These are phyloP conservation scores for Aspergillus avenaceus DNA, from an alignment of 495 filamentous ascomycete genomes.

Conservation along the genomic window DNA sequence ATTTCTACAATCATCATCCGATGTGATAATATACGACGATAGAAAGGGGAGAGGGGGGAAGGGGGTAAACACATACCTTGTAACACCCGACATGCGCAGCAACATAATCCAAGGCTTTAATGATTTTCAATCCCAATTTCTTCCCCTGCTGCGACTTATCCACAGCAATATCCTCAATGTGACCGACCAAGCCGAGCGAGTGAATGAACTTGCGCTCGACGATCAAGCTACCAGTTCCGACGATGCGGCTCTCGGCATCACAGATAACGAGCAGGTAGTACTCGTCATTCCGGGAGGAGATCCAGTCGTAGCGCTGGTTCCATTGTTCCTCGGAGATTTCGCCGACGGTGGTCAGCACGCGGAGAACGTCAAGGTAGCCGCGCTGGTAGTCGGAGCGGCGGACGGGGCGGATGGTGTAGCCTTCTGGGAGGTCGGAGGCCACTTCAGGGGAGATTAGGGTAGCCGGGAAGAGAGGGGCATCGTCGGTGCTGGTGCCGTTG, in stretches of 20 bases:
- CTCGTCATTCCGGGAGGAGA: slow-evolving; percentile 68
- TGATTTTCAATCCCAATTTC: slow-evolving; percentile 87
- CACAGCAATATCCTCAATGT: slow-evolving; percentile 98
- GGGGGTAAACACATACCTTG: slow-evolving; percentile 58
- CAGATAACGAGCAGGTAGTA: slow-evolving; percentile 85
- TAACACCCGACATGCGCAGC: slow-evolving; percentile 85
- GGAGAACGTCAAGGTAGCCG: slow-evolving; percentile 81
- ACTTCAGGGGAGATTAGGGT: slow-evolving; percentile 76
- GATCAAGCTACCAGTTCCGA: slow-evolving; percentile 83
- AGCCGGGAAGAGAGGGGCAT: slow-evolving; percentile 67
- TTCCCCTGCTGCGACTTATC: slow-evolving; percentile 92
- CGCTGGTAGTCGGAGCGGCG: slow-evolving; percentile 70
- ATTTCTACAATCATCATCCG: too few species aligned
- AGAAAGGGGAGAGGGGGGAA: background rate
- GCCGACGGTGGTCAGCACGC: slow-evolving; percentile 89
- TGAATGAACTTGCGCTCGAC: slow-evolving; percentile 61
- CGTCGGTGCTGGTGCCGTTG: slow-evolving; percentile 30
- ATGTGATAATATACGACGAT: too few species aligned
- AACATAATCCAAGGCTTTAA: slow-evolving; percentile 88
- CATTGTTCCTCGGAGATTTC: slow-evolving; percentile 75
- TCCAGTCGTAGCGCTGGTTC: slow-evolving; percentile 78
- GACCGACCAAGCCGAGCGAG: slow-evolving; percentile 63
- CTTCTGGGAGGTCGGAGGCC: slow-evolving; percentile 63
- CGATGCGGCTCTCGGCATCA: slow-evolving; percentile 64
- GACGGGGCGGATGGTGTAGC: slow-evolving; percentile 80